phyloP scores from a whole-genome alignment of 140 eudicot genomes.

The Bidens hawaiensis region DNA sequence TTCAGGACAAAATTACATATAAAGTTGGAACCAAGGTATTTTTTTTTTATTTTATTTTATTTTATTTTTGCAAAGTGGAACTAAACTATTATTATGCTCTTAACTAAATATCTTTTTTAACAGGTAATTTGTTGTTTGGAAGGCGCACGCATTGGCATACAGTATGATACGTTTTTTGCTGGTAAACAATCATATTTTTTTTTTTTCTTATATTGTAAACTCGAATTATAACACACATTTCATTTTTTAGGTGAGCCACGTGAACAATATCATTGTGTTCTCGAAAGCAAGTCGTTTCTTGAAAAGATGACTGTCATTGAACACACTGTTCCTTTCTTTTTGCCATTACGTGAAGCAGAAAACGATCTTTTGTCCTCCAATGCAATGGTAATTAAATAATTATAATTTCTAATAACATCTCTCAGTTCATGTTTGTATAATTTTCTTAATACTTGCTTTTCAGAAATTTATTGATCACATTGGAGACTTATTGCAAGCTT shows the following conservation, averaged over 20 bases:
- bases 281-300: slow-evolving; percentile 96
- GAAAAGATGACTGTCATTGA: slow-evolving; percentile 94
- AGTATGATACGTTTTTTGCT: slow-evolving; percentile 86
- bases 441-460: slow-evolving; percentile 5
- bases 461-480: slow-evolving; percentile 87
- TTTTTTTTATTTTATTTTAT: no score
- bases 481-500: slow-evolving; percentile 91
- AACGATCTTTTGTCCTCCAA: slow-evolving; percentile 81
- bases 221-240: not conserved
- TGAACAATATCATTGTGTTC: slow-evolving; percentile 87
- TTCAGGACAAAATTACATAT: slow-evolving; percentile 66
- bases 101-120: not conserved
- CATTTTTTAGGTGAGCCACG: slow-evolving; percentile 73
- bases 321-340: slow-evolving; percentile 87
- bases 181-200: slow-evolving; percentile 37
- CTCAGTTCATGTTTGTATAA: not conserved
- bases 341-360: slow-evolving; percentile 87
- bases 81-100: not conserved
- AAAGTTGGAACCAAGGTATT: slow-evolving; percentile 89
- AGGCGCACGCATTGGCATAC: slow-evolving; percentile 94
- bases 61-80: not conserved
- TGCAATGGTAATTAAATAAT: slow-evolving; percentile 62
- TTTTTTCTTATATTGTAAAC: not conserved
- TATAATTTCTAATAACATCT: not conserved
- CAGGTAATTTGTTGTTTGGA: slow-evolving; percentile 89